Base-by-base conservation (phyloP, 2,329 filamentous ascomycete genomes). In the Metarhizium anisopliae region DNA sequence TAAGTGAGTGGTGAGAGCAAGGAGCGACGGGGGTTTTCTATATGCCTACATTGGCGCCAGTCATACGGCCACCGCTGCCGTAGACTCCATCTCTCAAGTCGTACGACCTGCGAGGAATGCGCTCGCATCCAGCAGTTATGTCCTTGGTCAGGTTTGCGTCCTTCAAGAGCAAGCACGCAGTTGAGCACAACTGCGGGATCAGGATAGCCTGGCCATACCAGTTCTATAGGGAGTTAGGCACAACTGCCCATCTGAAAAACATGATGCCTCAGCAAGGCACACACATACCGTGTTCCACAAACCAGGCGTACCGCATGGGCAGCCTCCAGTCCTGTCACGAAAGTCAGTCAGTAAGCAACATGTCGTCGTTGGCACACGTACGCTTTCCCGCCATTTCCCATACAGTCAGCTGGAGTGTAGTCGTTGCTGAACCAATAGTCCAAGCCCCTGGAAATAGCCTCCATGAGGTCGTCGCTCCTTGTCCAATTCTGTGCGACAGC, bases 391-490 rank as follows among this genome's bases (percentile, higher is more conserved):
- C 61, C 61, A n/a, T 61, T 30, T 20, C 59, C 62, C 45, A 64
- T 57, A 38, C 62, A 64, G 49, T 61, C 62, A 2, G 52, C 53
- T 1, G 59, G 56, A 4, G 49, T 52, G 30, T 62, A 63, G 51
- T 64, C 61, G 47, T 63, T 63, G 47, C 58, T 56, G 42, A 64
- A 63, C 62, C 62, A 64, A 25, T 62, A 63, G 29, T 61, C 58
- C 42, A 64, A 42, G 29, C 60, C 61, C 4, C 57, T 61, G 20
- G 54, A 59, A 11, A 62, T 59, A 4, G 59, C 58, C 2, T 50
- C 20, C 11, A 62, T 43, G 2, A 62, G 56, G 14, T 50, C 55
- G 3, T 53, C 51, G 25, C 56, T 56, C 7, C 58, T 56, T 6
- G 51, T 58, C 62, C 61, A 61, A 10, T 56, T 56, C 8, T 42